Percentiles rank a stretch among this genome's conserved stretches.
These are phyloP conservation scores for Crithidia thermophila DNA, from an alignment of 208 protist genomes.

Conservation along the genomic window DNA sequence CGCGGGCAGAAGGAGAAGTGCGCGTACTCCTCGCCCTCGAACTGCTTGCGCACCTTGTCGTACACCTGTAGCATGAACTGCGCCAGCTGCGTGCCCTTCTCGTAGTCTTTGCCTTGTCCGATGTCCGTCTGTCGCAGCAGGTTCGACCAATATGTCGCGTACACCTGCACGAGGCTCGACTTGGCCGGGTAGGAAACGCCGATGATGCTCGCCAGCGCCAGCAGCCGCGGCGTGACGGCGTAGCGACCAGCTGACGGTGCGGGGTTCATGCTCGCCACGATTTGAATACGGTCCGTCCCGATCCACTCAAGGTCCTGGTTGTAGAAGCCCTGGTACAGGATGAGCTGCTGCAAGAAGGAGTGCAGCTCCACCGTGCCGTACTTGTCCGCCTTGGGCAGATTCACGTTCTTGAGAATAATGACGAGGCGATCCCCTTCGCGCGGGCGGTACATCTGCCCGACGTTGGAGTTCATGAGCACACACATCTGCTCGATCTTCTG, in stretches of 20 bases:
- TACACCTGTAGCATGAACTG: slow-evolving; percentile 95
- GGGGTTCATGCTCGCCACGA: slow-evolving; percentile 96
- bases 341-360: slow-evolving; percentile 97
- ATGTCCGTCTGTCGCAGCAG: slow-evolving; percentile 68
- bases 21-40: slow-evolving; percentile 94
- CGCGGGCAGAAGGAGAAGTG: slow-evolving; percentile 97
- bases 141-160: slow-evolving; percentile 86
- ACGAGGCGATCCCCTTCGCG: slow-evolving; percentile 94
- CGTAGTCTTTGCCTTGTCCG: slow-evolving; percentile 67
- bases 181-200: slow-evolving; percentile 92
- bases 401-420: slow-evolving; percentile 96
- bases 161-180: slow-evolving; percentile 91
- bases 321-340: slow-evolving; percentile 97
- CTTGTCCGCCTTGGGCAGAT: slow-evolving; percentile 97
- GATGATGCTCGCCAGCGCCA: slow-evolving; percentile 93
- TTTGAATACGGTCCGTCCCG: slow-evolving; percentile 92
- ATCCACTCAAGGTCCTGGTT: slow-evolving; percentile 97
- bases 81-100: slow-evolving; percentile 84
- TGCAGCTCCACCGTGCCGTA: slow-evolving; percentile 98
- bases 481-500: slow-evolving; percentile 96
- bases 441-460: slow-evolving; percentile 93
- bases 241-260: slow-evolving; percentile 90
- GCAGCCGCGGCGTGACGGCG: slow-evolving; percentile 93
- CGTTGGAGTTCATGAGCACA: slow-evolving; percentile 75
- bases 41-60: slow-evolving; percentile 87